Percentiles rank a stretch among this genome's conserved stretches.
Evolutionary conservation across 768 basidiomycete species (phyloP).

Genomic region (Strobilomyces confusus): DNA sequence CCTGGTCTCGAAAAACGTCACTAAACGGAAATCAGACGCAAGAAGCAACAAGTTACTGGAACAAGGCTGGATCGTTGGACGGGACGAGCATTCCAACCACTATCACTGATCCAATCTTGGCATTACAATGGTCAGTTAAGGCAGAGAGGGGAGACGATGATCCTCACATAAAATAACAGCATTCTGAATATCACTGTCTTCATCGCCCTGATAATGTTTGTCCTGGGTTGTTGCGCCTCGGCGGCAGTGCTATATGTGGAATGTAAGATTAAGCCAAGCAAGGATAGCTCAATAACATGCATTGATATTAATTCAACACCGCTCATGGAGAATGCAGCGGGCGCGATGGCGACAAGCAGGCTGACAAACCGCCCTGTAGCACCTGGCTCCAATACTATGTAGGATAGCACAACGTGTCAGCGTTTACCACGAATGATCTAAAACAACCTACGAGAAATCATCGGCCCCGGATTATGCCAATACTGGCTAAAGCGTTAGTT

Average conservation of each 20-base stretch:
- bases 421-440: not conserved
- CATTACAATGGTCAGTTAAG: not conserved
- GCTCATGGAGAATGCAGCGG: constrained; percentile 66
- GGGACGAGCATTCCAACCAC: constrained; percentile 78
- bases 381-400: constrained; percentile 18
- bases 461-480: constrained; percentile 22
- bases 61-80: constrained; percentile 53
- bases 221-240: constrained; percentile 73
- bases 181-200: constrained; percentile 79
- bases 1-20: constrained; percentile 3
- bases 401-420: not conserved
- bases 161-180: constrained; percentile 29
- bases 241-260: constrained; percentile 53
- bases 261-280: constrained; percentile 9
- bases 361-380: constrained; percentile 20
- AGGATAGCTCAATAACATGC: constrained; percentile 34
- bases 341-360: constrained; percentile 18
- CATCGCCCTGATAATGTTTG: constrained; percentile 75
- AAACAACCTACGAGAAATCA: constrained; percentile 18
- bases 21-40: not conserved
- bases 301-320: constrained; percentile 74
- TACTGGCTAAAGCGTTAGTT: constrained; percentile 10
- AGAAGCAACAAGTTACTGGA: constrained; percentile 30
- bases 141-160: not conserved
- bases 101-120: constrained; percentile 30